Base-by-base conservation (phyloP, 2,329 filamentous ascomycete species). In the Xylaria arbuscula region DNA sequence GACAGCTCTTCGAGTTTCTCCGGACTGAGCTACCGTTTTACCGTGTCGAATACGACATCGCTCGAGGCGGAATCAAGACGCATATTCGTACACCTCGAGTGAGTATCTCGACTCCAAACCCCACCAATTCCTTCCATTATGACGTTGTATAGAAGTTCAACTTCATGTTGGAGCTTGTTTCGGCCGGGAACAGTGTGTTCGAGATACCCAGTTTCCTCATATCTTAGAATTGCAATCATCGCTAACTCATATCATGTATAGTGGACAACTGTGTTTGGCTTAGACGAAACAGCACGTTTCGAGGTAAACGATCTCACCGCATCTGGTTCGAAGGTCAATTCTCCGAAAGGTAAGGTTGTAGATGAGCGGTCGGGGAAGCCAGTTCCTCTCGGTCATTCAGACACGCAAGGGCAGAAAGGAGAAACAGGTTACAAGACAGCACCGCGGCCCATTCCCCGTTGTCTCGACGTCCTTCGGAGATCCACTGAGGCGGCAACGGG, bases 11-110 rank as follows among this genome's bases (percentile, higher is more conserved):
- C 78, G 81, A 88, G 15, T 93, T 93, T 75, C 84, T 95, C 1
- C 87, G 92, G 1, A 79, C 83, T n/a, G 86, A 91, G 68, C 80
- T 95, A 1, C 91, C 91, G 9, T 94, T 94, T 80, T 93, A 94
- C 74, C 86, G 91, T 61, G 92, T 94, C 3, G 85, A 89, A 73
- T 94, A 94, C 74, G 88, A 85, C 38, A 92, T 94, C 74, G 90
- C 88, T 62, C 87, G 92, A 8, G 88, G 88, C 2, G 85, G 87
- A 0, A 78, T 87, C 1, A 85, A 89, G 63, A 91, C 89, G 0
- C 82, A 87, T 24, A 89, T 94, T 76, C 80, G 79, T 50, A 88
- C 87, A 2, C 86, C 69, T 22, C 53, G 67, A 13, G 68, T 68
- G 48, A 65, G 68, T 32, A 51, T 32, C 48, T 38, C 32, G 24